A percentile compares a stretch with the other conserved stretches of the same genome.
phyloP scores from a whole-genome alignment of 163 green algal genomes.

The Prototheca cutis region DNA sequence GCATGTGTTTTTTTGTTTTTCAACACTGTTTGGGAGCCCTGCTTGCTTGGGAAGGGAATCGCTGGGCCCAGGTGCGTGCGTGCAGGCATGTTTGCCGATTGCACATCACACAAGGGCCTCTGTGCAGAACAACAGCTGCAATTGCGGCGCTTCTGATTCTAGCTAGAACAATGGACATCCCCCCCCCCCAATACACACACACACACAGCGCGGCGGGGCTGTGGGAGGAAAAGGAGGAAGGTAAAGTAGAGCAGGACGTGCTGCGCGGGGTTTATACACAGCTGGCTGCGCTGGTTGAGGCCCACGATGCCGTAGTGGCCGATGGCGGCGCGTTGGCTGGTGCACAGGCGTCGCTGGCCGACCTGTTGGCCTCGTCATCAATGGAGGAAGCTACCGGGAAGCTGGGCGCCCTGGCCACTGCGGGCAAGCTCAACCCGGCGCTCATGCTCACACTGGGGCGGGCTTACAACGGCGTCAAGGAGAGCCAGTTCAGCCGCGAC shows the following conservation, averaged over 20 bases:
- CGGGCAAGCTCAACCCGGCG: conserved; percentile 47
- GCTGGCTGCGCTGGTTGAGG: conserved; percentile 35
- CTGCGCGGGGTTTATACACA: conserved; percentile 28
- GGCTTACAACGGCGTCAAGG: conserved; percentile 53
- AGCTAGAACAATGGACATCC: no score
- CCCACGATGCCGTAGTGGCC: conserved; percentile 27
- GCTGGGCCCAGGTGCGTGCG: no score
- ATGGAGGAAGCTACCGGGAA: conserved; percentile 51
- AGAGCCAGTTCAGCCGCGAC: conserved; percentile 47
- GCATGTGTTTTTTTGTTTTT: no score
- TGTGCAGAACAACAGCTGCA: no score
- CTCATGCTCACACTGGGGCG: conserved; percentile 68
- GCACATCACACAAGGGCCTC: no score
- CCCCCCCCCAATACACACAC: neutral
- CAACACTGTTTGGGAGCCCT: no score
- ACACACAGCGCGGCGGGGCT: neutral
- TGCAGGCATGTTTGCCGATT: no score
- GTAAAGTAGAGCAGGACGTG: conserved; percentile 20
- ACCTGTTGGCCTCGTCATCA: conserved; percentile 10
- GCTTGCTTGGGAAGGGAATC: no score
- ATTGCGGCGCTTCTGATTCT: no score
- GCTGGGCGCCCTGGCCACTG: conserved; percentile 50
- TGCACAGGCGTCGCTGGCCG: conserved; percentile 11
- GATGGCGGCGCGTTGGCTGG: conserved; percentile 32
- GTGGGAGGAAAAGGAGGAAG: neutral